phyloP scores from a whole-genome alignment of 108 stramenopile genomes.

The Cyclotella cryptica region DNA sequence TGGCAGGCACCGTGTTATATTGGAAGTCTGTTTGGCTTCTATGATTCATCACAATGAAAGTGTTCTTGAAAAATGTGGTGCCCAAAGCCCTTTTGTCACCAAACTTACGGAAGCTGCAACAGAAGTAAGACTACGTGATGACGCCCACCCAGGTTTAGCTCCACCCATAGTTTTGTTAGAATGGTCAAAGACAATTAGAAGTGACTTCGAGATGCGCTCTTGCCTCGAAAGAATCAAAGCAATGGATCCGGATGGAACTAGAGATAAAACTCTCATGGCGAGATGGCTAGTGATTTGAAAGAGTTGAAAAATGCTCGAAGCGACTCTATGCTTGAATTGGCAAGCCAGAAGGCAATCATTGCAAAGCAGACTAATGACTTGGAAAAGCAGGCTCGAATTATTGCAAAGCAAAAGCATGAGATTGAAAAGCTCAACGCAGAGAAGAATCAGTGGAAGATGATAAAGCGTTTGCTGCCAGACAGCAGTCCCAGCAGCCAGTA shows the following conservation, averaged over 20 bases:
- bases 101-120: not conserved
- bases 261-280: not conserved
- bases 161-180: not conserved
- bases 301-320: not conserved
- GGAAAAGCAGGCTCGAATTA: not conserved
- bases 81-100: not conserved
- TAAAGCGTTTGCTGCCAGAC: too few relatives aligned
- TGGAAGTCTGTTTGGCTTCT: too few relatives aligned
- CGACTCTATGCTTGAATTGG: constrained; percentile 6
- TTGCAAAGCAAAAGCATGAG: not conserved
- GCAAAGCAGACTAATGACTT: not conserved
- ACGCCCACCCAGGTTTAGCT: not conserved
- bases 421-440: not conserved
- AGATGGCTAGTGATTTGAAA: constrained; percentile 6
- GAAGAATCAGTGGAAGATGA: too few relatives aligned
- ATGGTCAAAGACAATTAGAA: not conserved
- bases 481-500: too few relatives aligned
- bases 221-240: not conserved
- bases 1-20: not conserved
- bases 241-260: constrained; percentile 2
- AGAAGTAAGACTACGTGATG: not conserved
- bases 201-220: not conserved
- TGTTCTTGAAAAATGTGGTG: not conserved
- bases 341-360: constrained; percentile 12
- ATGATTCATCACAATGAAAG: not conserved